Percentiles rank a stretch among this genome's conserved stretches.
Evolutionary conservation across 345 rosid species (phyloP).

Genomic region (Salix arbutifolia): DNA sequence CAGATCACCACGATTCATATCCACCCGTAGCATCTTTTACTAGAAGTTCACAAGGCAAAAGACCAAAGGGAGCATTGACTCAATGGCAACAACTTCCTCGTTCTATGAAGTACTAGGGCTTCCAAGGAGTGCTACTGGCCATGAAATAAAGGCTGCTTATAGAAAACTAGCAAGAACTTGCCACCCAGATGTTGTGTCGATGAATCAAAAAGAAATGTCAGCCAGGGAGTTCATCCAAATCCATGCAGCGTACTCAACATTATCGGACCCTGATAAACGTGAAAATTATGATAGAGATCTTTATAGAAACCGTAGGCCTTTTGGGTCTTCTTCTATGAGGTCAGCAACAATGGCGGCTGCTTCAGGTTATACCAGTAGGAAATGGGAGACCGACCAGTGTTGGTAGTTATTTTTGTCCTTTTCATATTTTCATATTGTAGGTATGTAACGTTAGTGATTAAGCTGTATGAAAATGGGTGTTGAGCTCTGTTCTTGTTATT

Average conservation of each 20-base stretch:
- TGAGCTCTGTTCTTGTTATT: background rate
- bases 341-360: conserved; percentile 28
- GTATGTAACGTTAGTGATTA: background rate
- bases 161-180: conserved; percentile 46
- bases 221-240: conserved; percentile 44
- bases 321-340: conserved; percentile 13
- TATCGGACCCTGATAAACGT: conserved; percentile 51
- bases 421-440: background rate
- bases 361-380: conserved; percentile 24
- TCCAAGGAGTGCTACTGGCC: conserved; percentile 32
- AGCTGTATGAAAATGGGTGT: background rate
- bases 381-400: conserved; percentile 76
- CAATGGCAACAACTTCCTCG: conserved; percentile 30
- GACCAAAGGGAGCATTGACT: background rate
- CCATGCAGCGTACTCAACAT: conserved; percentile 51
- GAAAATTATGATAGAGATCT: conserved; percentile 47
- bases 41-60: background rate
- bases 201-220: conserved; percentile 36
- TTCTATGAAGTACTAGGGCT: conserved; percentile 52
- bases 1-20: background rate
- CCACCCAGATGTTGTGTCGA: conserved; percentile 56
- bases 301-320: conserved; percentile 3
- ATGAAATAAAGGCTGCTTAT: conserved; percentile 56
- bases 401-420: conserved; percentile 38
- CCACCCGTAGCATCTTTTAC: background rate